phyloP scores from a whole-genome alignment of 352 stramenopile species.

The Phytophthora pini region DNA sequence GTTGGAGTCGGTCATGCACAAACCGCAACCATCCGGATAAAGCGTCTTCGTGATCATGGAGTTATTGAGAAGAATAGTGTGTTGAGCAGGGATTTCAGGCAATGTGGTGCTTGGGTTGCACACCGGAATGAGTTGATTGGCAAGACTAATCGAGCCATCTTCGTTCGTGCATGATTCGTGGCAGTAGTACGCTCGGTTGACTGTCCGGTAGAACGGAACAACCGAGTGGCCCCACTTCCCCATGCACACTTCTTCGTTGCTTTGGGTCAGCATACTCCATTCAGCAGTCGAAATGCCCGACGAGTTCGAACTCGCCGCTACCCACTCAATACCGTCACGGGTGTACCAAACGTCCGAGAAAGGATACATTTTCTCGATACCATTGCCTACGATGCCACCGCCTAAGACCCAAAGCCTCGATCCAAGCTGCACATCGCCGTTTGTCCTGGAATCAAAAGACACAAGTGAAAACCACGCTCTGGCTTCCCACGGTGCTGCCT shows the following conservation, averaged over 20 bases:
- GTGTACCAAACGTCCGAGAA: constrained; percentile 81
- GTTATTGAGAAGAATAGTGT: constrained; percentile 49
- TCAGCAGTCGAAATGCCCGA: constrained; percentile 77
- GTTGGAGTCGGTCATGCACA: constrained; percentile 50
- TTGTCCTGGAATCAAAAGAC: constrained; percentile 75
- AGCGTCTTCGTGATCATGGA: constrained; percentile 65
- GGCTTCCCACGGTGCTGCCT: constrained; percentile 60
- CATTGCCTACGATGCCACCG: constrained; percentile 74
- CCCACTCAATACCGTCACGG: constrained; percentile 66
- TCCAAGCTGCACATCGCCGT: constrained; percentile 63
- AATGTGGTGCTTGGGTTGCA: constrained; percentile 48
- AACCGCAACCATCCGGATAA: constrained; percentile 72
- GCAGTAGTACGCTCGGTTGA: constrained; percentile 66
- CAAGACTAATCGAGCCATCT: constrained; percentile 50
- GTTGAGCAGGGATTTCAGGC: constrained; percentile 42
- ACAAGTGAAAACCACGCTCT: constrained; percentile 81
- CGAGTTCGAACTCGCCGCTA: constrained; percentile 62
- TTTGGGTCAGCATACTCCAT: constrained; percentile 73
- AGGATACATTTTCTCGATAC: constrained; percentile 75
- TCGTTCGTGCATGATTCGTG: constrained; percentile 55
- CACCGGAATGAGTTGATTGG: constrained; percentile 67
- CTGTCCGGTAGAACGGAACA: constrained; percentile 57
- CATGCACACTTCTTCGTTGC: constrained; percentile 53
- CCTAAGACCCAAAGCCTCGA: constrained; percentile 78
- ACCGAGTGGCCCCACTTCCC: constrained; percentile 81